These are phyloP conservation scores for Cryptococcus maquisensis DNA, from an alignment of 1,284 basidiomycete species.

Conservation along the genomic window DNA sequence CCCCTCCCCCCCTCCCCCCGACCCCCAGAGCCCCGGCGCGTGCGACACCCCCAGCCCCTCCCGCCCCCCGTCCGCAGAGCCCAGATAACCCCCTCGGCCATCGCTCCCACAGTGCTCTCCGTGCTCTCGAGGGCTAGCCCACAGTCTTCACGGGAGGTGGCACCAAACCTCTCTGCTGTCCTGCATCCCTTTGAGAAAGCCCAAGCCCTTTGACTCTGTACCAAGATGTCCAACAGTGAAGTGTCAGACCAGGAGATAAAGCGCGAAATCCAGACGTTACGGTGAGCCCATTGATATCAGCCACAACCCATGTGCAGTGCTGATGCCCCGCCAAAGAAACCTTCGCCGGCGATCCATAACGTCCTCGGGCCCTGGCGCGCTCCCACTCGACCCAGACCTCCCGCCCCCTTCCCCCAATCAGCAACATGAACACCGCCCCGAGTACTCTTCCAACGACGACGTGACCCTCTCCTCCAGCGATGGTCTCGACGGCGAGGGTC, in stretches of 20 bases:
- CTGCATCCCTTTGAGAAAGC: no score
- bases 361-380: conserved; percentile 65
- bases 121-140: no score
- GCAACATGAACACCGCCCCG: conserved; percentile 3
- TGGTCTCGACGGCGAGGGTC: conserved; percentile 43
- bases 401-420: conserved; percentile 51
- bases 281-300: conserved; percentile 25
- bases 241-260: conserved; percentile 72
- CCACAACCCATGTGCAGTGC: not conserved
- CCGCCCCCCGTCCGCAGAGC: no score
- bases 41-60: conserved; percentile 1
- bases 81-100: no score
- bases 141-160: no score
- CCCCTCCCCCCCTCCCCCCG: no score
- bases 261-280: conserved; percentile 76
- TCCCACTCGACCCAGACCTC: conserved; percentile 80
- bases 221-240: conserved; percentile 15
- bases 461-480: conserved; percentile 39
- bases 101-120: no score
- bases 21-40: not conserved
- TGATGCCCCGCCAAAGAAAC: conserved; percentile 52
- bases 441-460: conserved; percentile 43
- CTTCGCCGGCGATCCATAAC: conserved; percentile 72
- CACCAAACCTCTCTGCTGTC: no score
- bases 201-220: not conserved